Evolutionary conservation across 73 alveolate species (phyloP).

Genomic region (Uronychia binucleata): DNA sequence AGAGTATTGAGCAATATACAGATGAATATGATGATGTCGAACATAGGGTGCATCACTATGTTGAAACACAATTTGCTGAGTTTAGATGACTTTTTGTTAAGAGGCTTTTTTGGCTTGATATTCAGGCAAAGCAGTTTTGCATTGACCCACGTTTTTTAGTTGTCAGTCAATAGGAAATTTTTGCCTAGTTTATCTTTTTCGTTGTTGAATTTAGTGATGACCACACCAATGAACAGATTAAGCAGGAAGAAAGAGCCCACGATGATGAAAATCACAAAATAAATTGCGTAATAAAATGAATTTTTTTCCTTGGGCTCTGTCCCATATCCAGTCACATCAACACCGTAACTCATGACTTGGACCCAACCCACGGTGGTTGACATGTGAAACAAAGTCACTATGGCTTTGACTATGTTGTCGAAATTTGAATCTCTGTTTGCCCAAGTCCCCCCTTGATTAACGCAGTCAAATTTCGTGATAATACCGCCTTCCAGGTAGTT

Average conservation of each 20-base stretch:
- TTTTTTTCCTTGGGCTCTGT: slow-evolving; percentile 9
- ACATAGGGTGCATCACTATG: slow-evolving; percentile 13
- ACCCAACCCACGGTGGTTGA: slow-evolving; percentile 3
- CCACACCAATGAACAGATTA: slow-evolving; percentile 59
- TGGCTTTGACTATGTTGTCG: slow-evolving; percentile 4
- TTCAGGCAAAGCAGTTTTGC: slow-evolving; percentile 8
- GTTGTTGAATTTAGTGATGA: slow-evolving; percentile 46
- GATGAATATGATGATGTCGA: slow-evolving; percentile 27
- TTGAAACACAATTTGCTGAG: not conserved
- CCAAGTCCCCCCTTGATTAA: not conserved
- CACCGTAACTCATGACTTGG: slow-evolving; percentile 6
- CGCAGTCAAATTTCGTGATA: not conserved
- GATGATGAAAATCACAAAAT: slow-evolving; percentile 47
- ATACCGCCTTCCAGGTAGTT: not conserved
- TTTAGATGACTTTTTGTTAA: not conserved
- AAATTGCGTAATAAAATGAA: slow-evolving; percentile 24
- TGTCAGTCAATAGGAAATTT: slow-evolving; percentile 27
- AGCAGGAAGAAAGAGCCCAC: slow-evolving; percentile 50
- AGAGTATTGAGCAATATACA: slow-evolving; percentile 21
- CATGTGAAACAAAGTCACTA: not conserved
- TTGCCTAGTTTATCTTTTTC: slow-evolving; percentile 67
- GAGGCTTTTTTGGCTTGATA: slow-evolving; percentile 13
- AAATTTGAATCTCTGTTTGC: not conserved
- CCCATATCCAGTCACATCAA: slow-evolving; percentile 40
- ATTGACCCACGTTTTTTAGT: slow-evolving; percentile 26